Base-by-base conservation (phyloP, 2,329 filamentous ascomycete genomes). In the Trichoderma guizhouense region DNA sequence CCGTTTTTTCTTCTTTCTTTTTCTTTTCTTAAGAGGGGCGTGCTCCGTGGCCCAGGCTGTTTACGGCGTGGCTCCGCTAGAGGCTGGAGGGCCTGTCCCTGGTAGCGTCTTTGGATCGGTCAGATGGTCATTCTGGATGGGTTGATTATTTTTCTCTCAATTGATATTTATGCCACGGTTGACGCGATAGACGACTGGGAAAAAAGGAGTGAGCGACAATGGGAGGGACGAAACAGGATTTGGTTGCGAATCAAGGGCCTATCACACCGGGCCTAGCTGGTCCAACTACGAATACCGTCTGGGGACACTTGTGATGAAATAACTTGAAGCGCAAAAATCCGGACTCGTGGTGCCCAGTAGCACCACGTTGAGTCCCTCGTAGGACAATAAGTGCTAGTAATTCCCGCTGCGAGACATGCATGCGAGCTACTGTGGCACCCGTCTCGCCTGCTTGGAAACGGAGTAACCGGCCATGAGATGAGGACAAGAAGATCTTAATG, bases 361-460 rank as follows among this genome's bases (percentile, higher is more conserved):
- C 43, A 51, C 43, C n/a, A 9, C n/a, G 43, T 51, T 24, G 9
- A 53, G 21, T 24, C n/a, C 21, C 14, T 65, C 43, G 30, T 34
- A 53, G 14, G 34, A 39, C 53, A 43, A 39, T 34, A 43, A 34
- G 36, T 21, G 11, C 18, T 34, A 24, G 65, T 32, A 47, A 34
- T 47, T n/a, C 55, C 66, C 66, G 55, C 66, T 69, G 55, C n/a
- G 66, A 69, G 66, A 69, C 66, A 61, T 69, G 66, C 66, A 69
- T 61, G 28, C 55, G 36, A 69, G 66, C 26, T 47, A 60, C 39
- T 47, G 66, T 61, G 24, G 55, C 36, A 34, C 36, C 39, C 32
- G 36, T 68, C 55, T 69, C 55, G 26, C 55, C 66, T 68, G 26
- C 24, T 43, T 12, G 63, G 15, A 39, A 58, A 14, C 12, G 7